Base-by-base conservation (phyloP, 495 filamentous ascomycete species). In the Tuber indicum region DNA sequence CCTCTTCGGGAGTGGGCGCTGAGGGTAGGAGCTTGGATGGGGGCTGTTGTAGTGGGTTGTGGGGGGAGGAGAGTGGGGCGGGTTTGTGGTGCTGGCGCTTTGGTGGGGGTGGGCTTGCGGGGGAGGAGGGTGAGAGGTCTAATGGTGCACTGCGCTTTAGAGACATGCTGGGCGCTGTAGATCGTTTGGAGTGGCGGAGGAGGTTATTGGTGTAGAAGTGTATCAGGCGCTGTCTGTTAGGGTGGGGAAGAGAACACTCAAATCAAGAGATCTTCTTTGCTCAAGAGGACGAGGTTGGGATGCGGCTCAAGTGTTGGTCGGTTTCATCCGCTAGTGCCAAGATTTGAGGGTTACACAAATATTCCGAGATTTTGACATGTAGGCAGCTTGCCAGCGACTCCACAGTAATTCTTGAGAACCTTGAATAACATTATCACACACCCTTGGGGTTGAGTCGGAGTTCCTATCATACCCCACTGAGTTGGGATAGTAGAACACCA, bases 1-100 rank as follows among this genome's bases (percentile, higher is more conserved):
- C 88, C 21, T 88, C 88, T 9, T 82, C 49, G 8, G 78, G 19
- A 32, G 73, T 12, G 21, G 69, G 47, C 10, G 74, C 47, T 2
- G 74, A 39, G 36, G 78, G 39, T 62, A 42, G 19, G 72, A 70
- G 45, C 49, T 73, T 70, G 41, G 72, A 62, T 70, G 71, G 74
- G 8, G 41, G 72, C 32, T 71, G 78, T 36, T 81, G 81, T 8
- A 71, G 41, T 1, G 46, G 73, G 47, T 46, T 19, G 4, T 47
- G 70, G 42, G 21, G 44, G 36, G 75, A 32, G 75, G 66, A 7
- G 32, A 69, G 46, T n/a, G 46, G 73, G 10, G 21, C 9, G 39
- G 7, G 16, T 23, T 41, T 36, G 32, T 36, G 45, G n/a, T 69
- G 49, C n/a, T 76, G 39, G 52, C 73, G 72, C 70, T 75, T 78